Evolutionary conservation across 2,329 filamentous ascomycete species (phyloP), one percentile per base, ranked within the genome.

Genomic region (Orbilia quercus): DNA sequence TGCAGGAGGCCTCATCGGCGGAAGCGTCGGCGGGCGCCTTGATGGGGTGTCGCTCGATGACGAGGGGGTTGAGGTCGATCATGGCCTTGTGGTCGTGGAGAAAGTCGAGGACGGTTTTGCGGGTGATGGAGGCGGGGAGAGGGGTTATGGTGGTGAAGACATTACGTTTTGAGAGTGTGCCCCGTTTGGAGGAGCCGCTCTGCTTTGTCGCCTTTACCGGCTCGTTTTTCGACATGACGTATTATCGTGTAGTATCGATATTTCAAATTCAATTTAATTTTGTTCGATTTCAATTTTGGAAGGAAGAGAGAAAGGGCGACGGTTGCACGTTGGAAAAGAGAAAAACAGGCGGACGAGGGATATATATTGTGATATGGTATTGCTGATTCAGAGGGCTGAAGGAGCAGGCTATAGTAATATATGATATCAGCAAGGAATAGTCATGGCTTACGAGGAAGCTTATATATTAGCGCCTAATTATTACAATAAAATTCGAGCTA

Each of bases 41-140:
- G 80, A 91, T 91, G 31, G 84, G 84, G 76, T 88, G 85, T 66
- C 91, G 86, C 73, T 90, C 88, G 75, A 90, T 87, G 63, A 96
- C 89, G 51, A 96, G 84, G 0, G 92, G 92, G 80, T 96, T 96
- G 66, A 96, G 83, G 79, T 94, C 89, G 78, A 96, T 96, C 89
- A 96, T 96, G 77, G 88, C 88, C 54, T 85, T 80, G 81, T 96
- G 91, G 80, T 90, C 85, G 80, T 92, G 91, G 31, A 96, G 87
- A 76, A 91, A 91, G 60, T 87, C 84, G 75, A 96, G 80, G 44
- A 91, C 91, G n/a, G 86, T 85, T 76, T 89, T 84, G 62, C 91
- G 87, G 51, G 87, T 84, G 76, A 95, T 85, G 76, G 84, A 83
- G 1, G 85, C 77, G 7, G 92, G 92, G 31, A 96, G 84, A 16